These are phyloP conservation scores for Wickerhamiella galacta DNA, from an alignment of 805 yeast species.

Conservation along the genomic window DNA sequence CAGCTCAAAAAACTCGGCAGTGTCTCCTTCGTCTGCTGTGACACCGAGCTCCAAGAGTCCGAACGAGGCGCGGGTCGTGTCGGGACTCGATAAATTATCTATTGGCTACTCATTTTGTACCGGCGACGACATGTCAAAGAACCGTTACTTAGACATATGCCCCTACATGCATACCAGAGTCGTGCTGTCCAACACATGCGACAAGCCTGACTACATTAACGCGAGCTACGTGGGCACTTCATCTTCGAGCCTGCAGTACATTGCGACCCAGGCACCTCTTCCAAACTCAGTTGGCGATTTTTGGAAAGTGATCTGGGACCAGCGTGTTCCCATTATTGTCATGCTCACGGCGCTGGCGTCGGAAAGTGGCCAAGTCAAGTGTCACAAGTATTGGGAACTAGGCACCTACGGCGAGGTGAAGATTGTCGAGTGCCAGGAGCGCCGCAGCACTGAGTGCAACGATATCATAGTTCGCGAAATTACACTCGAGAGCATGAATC, in stretches of 20 bases:
- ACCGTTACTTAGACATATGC: constrained; percentile 75
- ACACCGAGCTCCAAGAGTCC: too few relatives aligned
- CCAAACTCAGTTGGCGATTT: constrained; percentile 67
- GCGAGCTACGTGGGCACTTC: constrained; percentile 49
- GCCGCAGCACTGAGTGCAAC: constrained; percentile 7
- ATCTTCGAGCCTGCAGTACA: constrained; percentile 32
- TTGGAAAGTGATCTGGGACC: constrained; percentile 60
- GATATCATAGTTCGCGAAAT: constrained; percentile 29
- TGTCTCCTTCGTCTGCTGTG: too few relatives aligned
- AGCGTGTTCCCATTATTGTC: constrained; percentile 47
- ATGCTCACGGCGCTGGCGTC: constrained; percentile 54
- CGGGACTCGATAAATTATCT: too few relatives aligned
- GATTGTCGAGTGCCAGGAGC: constrained; percentile 17
- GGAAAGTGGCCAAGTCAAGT: constrained; percentile 72
- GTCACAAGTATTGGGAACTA: constrained; percentile 70
- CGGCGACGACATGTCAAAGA: constrained; percentile 76
- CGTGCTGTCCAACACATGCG: constrained; percentile 25
- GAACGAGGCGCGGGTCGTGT: too few relatives aligned
- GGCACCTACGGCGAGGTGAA: constrained; percentile 30
- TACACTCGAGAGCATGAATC: constrained; percentile 22
- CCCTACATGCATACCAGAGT: constrained; percentile 81
- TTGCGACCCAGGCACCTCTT: constrained; percentile 91
- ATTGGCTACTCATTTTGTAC: constrained; percentile 36
- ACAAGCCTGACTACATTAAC: constrained; percentile 50
- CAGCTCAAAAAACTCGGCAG: too few relatives aligned